These are phyloP conservation scores for Pisolithus thermaeus DNA, from an alignment of 1,284 basidiomycete species.

Conservation along the genomic window DNA sequence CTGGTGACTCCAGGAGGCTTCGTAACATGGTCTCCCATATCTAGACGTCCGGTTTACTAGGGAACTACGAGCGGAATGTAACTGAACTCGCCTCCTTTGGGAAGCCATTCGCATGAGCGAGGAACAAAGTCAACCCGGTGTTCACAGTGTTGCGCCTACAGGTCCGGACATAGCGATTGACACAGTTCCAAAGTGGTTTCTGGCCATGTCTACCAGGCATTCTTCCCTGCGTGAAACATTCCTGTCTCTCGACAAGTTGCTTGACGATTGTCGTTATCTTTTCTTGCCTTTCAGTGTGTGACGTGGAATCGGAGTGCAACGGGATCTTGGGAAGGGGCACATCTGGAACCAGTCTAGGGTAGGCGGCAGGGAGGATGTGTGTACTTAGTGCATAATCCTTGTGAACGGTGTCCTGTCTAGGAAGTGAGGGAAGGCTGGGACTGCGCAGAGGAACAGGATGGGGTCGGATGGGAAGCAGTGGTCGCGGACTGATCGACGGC, in stretches of 20 bases:
- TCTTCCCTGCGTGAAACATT: slow-evolving; percentile 12
- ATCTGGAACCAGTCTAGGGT: slow-evolving; percentile 50
- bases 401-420: slow-evolving; percentile 18
- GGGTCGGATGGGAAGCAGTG: slow-evolving; percentile 7
- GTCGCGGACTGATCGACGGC: slow-evolving; percentile 16
- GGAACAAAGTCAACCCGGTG: slow-evolving; percentile 58
- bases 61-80: background rate
- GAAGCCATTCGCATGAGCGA: slow-evolving; percentile 79
- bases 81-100: slow-evolving; percentile 65
- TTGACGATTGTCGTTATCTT: slow-evolving; percentile 16
- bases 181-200: slow-evolving; percentile 47
- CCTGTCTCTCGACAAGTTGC: slow-evolving; percentile 19
- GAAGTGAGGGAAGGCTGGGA: slow-evolving; percentile 15
- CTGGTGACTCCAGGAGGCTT: slow-evolving; percentile 38
- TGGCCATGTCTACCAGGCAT: slow-evolving; percentile 25
- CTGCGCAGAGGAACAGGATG: slow-evolving; percentile 11
- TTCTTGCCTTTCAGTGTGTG: slow-evolving; percentile 28
- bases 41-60: slow-evolving; percentile 26
- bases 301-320: slow-evolving; percentile 1
- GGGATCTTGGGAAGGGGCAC: slow-evolving; percentile 36
- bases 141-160: slow-evolving; percentile 13
- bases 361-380: slow-evolving; percentile 71
- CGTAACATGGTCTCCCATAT: slow-evolving; percentile 63
- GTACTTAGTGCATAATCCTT: slow-evolving; percentile 43
- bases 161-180: slow-evolving; percentile 48